These are phyloP conservation scores for Botrytis byssoidea DNA, from an alignment of 2,329 filamentous ascomycete species.

Conservation along the genomic window DNA sequence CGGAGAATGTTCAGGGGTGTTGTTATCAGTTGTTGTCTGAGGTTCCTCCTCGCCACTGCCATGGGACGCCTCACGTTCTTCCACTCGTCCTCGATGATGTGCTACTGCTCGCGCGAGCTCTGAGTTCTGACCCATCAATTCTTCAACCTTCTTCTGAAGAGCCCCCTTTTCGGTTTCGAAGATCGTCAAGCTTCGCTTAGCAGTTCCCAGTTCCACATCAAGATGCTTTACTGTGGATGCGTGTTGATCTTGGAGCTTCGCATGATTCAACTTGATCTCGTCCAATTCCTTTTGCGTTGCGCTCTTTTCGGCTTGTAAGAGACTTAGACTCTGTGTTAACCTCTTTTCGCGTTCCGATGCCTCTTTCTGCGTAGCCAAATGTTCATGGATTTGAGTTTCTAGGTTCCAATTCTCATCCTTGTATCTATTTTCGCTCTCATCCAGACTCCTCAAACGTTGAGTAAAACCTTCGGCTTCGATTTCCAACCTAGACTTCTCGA, in stretches of 20 bases:
- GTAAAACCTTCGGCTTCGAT: conserved; percentile 76
- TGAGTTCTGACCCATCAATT: conserved; percentile 83
- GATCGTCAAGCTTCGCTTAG: conserved; percentile 75
- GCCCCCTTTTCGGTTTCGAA: conserved; percentile 76
- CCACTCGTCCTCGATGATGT: conserved; percentile 63
- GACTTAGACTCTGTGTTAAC: conserved; percentile 68
- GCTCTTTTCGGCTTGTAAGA: conserved; percentile 72
- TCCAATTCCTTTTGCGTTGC: conserved; percentile 82
- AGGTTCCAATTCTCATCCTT: conserved; percentile 99
- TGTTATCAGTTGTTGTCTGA: conserved; percentile 63
- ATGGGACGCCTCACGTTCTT: conserved; percentile 62
- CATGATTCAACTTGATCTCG: conserved; percentile 76
- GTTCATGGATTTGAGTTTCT: conserved; percentile 86
- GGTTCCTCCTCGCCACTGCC: conserved; percentile 61
- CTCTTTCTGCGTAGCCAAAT: conserved; percentile 71
- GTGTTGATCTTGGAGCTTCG: conserved; percentile 80
- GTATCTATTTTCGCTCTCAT: conserved; percentile 93
- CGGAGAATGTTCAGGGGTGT: conserved; percentile 85
- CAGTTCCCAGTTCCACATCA: conserved; percentile 81
- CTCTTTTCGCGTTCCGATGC: conserved; percentile 80
- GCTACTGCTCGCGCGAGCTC: conserved; percentile 85
- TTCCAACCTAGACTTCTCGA: conserved; percentile 77
- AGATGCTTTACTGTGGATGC: conserved; percentile 74
- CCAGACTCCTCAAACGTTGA: conserved; percentile 76
- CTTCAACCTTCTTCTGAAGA: conserved; percentile 82